A percentile compares a stretch with the other conserved stretches of the same genome.
These are phyloP conservation scores for Dioscorea alata DNA, from an alignment of 106 monocot species.

Conservation along the genomic window DNA sequence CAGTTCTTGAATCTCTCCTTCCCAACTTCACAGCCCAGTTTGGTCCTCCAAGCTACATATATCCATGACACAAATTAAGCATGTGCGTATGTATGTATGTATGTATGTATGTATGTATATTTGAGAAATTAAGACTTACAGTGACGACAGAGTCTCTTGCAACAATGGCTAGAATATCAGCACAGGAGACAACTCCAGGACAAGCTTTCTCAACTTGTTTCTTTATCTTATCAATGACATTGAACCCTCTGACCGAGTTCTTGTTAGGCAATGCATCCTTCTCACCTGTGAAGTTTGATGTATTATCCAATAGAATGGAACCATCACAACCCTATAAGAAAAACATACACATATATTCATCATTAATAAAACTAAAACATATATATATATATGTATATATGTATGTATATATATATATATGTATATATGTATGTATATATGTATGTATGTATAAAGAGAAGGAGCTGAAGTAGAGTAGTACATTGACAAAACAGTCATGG, in stretches of 20 bases:
- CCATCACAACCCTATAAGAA: constrained; percentile 23
- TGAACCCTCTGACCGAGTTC: constrained; percentile 16
- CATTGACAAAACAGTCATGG: constrained; percentile 39
- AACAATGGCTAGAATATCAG: constrained; percentile 17
- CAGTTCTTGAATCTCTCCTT: constrained; percentile 23
- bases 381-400: no score
- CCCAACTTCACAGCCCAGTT: constrained; percentile 27
- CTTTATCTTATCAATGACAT: constrained; percentile 22
- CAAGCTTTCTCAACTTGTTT: constrained; percentile 10
- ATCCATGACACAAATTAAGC: background rate
- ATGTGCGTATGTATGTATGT: background rate
- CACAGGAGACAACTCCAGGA: constrained; percentile 12
- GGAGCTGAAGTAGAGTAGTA: background rate
- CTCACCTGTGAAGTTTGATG: constrained; percentile 18
- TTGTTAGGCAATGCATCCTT: constrained; percentile 15
- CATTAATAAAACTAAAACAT: background rate
- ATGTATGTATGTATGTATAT: background rate
- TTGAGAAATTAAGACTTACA: background rate
- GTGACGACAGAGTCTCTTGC: constrained; percentile 4
- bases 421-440: background rate
- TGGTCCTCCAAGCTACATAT: constrained; percentile 26
- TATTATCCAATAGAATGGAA: constrained; percentile 18
- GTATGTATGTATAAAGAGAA: background rate
- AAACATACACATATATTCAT: background rate
- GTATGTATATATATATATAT: no score